Evolutionary conservation across 768 basidiomycete species (phyloP).

Genomic region (Leccinum truebloodii): DNA sequence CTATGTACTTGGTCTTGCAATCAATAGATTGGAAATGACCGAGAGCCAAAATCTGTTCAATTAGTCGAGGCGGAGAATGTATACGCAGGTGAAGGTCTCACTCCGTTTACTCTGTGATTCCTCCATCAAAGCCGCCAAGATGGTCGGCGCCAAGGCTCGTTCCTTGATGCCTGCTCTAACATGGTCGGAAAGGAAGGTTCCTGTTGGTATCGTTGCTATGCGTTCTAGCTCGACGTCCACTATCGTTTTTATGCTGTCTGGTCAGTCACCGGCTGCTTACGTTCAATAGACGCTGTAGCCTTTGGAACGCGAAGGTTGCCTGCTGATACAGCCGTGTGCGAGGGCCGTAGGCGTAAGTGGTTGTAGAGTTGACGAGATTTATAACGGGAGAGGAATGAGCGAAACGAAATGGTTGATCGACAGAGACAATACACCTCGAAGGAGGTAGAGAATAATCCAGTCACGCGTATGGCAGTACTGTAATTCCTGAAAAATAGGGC

Average conservation of each 20-base stretch:
- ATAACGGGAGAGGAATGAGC: slow-evolving; percentile 38
- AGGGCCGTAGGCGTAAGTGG: slow-evolving; percentile 70
- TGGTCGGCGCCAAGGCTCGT: slow-evolving; percentile 49
- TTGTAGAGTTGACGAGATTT: slow-evolving; percentile 72
- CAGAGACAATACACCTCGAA: slow-evolving; percentile 55
- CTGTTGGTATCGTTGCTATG: slow-evolving; percentile 44
- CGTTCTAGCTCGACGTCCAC: slow-evolving; percentile 49
- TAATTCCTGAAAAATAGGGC: slow-evolving; percentile 75
- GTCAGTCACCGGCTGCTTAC: slow-evolving; percentile 48
- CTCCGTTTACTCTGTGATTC: slow-evolving; percentile 66
- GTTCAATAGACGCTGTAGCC: slow-evolving; percentile 58
- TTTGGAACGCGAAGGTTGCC: slow-evolving; percentile 60
- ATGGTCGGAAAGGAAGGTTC: slow-evolving; percentile 54
- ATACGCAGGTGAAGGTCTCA: slow-evolving; percentile 34
- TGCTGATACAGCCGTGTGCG: slow-evolving; percentile 79
- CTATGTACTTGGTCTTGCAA: slow-evolving; percentile 63
- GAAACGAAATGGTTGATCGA: neutral
- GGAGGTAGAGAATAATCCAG: slow-evolving; percentile 87
- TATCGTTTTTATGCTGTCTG: slow-evolving; percentile 45
- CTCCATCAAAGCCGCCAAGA: slow-evolving; percentile 58
- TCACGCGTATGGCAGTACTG: slow-evolving; percentile 61
- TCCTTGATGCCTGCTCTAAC: slow-evolving; percentile 60
- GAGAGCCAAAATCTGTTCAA: slow-evolving; percentile 65
- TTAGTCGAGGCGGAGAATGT: neutral
- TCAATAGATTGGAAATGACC: slow-evolving; percentile 89